These are phyloP conservation scores for Trifolium repens DNA, from an alignment of 306 rosid species.

Conservation along the genomic window DNA sequence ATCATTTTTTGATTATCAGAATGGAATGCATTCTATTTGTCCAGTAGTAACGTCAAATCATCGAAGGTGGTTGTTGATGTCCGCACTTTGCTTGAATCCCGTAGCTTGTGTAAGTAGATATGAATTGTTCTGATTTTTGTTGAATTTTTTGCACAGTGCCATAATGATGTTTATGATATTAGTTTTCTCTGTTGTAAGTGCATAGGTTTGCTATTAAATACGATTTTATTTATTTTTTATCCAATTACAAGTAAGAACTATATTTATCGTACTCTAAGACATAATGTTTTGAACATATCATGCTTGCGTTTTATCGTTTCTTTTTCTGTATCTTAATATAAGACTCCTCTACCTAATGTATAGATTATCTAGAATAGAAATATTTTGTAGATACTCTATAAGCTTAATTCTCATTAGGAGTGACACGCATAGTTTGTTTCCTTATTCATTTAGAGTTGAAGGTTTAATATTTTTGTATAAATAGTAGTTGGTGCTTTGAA, in stretches of 20 bases:
- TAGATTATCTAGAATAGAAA: no score
- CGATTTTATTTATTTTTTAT: neutral
- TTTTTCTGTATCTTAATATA: neutral
- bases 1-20: slow-evolving; percentile 56
- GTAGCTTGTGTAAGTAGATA: slow-evolving; percentile 86
- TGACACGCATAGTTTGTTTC: neutral
- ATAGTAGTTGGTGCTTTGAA: neutral
- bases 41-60: slow-evolving; percentile 99
- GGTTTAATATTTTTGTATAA: neutral
- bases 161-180: slow-evolving; percentile 27
- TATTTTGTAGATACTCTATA: neutral
- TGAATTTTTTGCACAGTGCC: neutral
- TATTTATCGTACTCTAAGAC: slow-evolving; percentile 2
- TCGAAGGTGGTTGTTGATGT: slow-evolving; percentile 95
- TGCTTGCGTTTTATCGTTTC: neutral
- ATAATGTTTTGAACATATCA: neutral
- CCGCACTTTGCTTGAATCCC: slow-evolving; percentile 95
- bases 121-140: slow-evolving; percentile 26
- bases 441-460: neutral
- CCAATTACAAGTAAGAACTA: slow-evolving; percentile 13
- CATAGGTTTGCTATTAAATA: slow-evolving; percentile 28
- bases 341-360: neutral
- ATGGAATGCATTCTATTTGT: slow-evolving; percentile 96
- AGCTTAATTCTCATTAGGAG: neutral
- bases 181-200: neutral